Evolutionary conservation across 2,329 filamentous ascomycete genomes (phyloP).

Genomic region (Onygenales sp.): DNA sequence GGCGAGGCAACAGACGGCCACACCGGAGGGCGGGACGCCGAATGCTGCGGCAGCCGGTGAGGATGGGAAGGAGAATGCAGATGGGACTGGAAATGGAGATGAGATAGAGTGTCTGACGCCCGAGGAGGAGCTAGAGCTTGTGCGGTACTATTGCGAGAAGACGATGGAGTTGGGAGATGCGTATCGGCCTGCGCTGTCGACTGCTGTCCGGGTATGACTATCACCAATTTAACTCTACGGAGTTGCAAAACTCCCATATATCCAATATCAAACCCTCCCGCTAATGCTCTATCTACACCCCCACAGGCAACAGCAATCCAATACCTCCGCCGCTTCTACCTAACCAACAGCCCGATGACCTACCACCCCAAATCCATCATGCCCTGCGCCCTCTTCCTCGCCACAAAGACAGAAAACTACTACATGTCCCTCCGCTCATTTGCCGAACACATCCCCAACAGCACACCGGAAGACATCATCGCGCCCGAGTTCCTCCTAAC

Average conservation of each 20-base stretch:
- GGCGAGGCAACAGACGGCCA: constrained; percentile 17
- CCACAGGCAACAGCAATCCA: constrained; percentile 69
- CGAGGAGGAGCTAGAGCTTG: constrained; percentile 71
- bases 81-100: constrained; percentile 17
- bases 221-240: background rate
- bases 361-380: constrained; percentile 86
- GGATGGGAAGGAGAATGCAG: constrained; percentile 20
- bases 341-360: constrained; percentile 92
- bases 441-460: constrained; percentile 58
- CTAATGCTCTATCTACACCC: background rate
- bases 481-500: constrained; percentile 88
- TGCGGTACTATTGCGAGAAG: constrained; percentile 66
- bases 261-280: no score
- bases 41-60: constrained; percentile 20
- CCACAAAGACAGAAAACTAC: constrained; percentile 81
- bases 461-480: constrained; percentile 70
- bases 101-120: constrained; percentile 71
- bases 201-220: constrained; percentile 47
- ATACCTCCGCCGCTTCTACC: constrained; percentile 89
- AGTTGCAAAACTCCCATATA: no score
- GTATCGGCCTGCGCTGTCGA: constrained; percentile 47
- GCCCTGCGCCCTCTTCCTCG: constrained; percentile 84
- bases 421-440: constrained; percentile 62
- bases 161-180: constrained; percentile 50
- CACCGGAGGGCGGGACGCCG: constrained; percentile 21